These are phyloP conservation scores for Diaporthe sp. DNA, from an alignment of 2,329 filamentous ascomycete species.

Conservation along the genomic window DNA sequence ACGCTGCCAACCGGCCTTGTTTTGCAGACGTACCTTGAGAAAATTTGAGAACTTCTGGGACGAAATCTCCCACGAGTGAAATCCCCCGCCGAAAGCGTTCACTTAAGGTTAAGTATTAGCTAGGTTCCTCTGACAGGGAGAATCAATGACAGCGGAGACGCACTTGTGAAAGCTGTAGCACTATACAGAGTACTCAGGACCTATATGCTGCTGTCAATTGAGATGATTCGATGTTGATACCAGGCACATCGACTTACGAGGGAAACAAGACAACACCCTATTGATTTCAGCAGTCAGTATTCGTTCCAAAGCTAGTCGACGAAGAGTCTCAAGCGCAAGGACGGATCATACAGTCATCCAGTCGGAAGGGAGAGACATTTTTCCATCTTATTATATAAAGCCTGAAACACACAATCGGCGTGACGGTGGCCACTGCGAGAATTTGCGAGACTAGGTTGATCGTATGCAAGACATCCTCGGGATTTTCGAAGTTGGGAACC, in stretches of 20 bases:
- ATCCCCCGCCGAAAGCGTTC: slow-evolving; percentile 28
- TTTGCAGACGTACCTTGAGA: slow-evolving; percentile 23
- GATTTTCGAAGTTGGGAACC: slow-evolving; percentile 20
- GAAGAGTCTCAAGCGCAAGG: too few species aligned
- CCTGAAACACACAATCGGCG: slow-evolving; percentile 30
- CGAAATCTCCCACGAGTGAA: slow-evolving; percentile 34
- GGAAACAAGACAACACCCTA: slow-evolving; percentile 31
- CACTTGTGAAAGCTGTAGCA: slow-evolving; percentile 29
- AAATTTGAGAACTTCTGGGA: slow-evolving; percentile 2
- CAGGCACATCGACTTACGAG: not conserved
- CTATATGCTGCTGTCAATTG: slow-evolving; percentile 1
- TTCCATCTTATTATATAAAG: slow-evolving; percentile 26
- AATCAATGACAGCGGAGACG: not conserved
- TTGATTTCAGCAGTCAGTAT: not conserved
- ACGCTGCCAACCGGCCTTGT: not conserved
- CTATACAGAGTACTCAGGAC: slow-evolving; percentile 31
- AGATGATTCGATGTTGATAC: not conserved
- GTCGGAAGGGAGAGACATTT: not conserved
- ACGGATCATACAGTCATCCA: slow-evolving; percentile 30
- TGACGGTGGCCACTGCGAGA: slow-evolving; percentile 20
- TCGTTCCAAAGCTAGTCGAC: not conserved
- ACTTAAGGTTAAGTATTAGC: not conserved
- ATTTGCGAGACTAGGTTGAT: slow-evolving; percentile 36
- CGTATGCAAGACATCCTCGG: slow-evolving; percentile 36
- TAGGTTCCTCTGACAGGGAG: too few species aligned